phyloP scores from a whole-genome alignment of 495 filamentous ascomycete species.

The Aeminium ludgeri region DNA sequence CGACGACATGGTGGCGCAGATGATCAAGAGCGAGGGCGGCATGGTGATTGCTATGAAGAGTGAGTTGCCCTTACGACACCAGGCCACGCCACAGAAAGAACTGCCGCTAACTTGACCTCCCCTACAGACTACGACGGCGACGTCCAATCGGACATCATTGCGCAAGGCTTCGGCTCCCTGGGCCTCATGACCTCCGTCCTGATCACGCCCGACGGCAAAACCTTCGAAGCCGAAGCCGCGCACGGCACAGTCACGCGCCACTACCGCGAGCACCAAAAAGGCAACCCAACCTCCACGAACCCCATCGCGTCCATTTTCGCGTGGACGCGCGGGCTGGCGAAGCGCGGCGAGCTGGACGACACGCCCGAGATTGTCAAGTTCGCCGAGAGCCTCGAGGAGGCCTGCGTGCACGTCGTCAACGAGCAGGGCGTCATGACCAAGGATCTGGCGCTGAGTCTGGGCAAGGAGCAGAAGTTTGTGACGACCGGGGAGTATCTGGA shows the following conservation, averaged over 20 bases:
- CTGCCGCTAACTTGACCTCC: conserved; percentile 7
- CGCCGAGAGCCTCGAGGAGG: conserved; percentile 78
- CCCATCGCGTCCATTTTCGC: conserved; percentile 97
- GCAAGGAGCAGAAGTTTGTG: conserved; percentile 72
- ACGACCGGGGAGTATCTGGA: conserved; percentile 77
- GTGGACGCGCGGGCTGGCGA: conserved; percentile 89
- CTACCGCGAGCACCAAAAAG: conserved; percentile 97
- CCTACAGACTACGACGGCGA: conserved; percentile 86
- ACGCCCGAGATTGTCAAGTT: conserved; percentile 80
- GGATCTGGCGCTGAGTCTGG: conserved; percentile 82
- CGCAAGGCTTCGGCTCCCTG: conserved; percentile 93
- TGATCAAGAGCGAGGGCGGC: conserved; percentile 94
- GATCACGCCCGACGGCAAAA: conserved; percentile 85
- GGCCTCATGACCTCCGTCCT: conserved; percentile 97
- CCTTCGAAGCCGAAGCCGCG: conserved; percentile 92
- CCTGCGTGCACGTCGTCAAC: conserved; percentile 89
- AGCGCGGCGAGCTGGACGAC: conserved; percentile 76
- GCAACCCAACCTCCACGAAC: conserved; percentile 91
- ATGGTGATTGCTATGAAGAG: conserved; percentile 97
- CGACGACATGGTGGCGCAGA: conserved; percentile 99
- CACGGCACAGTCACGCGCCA: conserved; percentile 97
- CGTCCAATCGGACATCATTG: conserved; percentile 94
- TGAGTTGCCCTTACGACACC: conserved; percentile 30
- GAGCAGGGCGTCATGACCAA: conserved; percentile 96
- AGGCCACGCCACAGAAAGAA: neutral